phyloP scores from a whole-genome alignment of 2,329 filamentous ascomycete genomes.

The Nigrospora osmanthi region DNA sequence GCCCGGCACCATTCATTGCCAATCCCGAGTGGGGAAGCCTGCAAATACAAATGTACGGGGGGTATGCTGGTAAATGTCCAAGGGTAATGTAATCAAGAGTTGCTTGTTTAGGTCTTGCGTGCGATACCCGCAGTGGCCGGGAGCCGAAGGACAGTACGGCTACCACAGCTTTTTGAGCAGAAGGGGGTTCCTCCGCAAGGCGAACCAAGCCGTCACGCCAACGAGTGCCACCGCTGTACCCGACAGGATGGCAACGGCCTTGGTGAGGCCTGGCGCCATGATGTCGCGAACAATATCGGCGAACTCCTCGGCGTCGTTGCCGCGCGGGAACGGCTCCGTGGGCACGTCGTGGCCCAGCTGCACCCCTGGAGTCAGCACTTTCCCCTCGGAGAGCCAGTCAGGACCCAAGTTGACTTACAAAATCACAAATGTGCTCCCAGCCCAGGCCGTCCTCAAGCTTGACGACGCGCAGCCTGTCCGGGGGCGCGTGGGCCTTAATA shows the following conservation, averaged over 20 bases:
- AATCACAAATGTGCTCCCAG: neutral
- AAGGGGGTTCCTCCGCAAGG: neutral
- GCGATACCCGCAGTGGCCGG: no score
- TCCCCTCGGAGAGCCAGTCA: no score
- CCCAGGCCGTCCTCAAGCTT: neutral
- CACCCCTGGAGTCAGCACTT: no score
- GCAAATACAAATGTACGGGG: no score
- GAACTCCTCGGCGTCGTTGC: neutral
- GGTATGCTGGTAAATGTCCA: no score
- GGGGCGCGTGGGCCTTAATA: neutral
- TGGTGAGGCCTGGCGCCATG: neutral
- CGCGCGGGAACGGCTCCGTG: neutral
- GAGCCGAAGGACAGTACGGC: no score
- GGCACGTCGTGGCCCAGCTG: neutral
- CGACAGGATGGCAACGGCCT: neutral
- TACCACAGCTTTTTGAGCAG: neutral
- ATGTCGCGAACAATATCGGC: neutral
- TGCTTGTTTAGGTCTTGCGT: no score
- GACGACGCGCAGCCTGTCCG: neutral
- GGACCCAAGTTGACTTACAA: neutral
- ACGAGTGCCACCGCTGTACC: neutral
- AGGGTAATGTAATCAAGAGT: no score
- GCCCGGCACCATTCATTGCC: no score
- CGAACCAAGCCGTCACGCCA: neutral
- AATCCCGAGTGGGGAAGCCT: no score